Conservation (phyloP, 1,139 yeast species). For the Trichomonascaceae sp. region DNA sequence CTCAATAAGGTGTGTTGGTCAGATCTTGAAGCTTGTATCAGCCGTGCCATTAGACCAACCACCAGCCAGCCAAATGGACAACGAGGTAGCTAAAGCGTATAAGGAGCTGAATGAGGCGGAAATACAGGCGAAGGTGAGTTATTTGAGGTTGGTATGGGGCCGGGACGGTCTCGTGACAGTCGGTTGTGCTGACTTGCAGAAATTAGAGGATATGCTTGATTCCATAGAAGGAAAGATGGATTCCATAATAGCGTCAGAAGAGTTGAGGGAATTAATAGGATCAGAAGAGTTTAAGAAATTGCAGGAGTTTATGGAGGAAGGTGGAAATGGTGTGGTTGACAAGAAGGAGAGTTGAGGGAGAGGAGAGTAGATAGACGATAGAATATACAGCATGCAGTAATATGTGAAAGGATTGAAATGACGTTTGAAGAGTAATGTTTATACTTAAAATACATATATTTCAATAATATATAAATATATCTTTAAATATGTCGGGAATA, state of each 20-base stretch:
- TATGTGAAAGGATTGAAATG: no score
- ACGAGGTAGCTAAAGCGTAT: constrained; percentile 43
- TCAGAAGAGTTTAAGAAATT: constrained; percentile 14
- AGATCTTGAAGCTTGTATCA: background rate
- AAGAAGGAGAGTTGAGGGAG: background rate
- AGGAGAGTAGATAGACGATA: background rate
- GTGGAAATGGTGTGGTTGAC: background rate
- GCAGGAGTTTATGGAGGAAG: constrained; percentile 9
- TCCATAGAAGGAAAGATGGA: constrained; percentile 52
- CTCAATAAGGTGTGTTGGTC: constrained; percentile 4
- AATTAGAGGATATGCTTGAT: constrained; percentile 52
- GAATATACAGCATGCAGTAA: no score
- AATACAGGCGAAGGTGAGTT: constrained; percentile 43
- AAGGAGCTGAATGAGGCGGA: constrained; percentile 53
- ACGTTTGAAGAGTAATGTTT: no score
- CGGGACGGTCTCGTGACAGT: no score
- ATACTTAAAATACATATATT: no score
- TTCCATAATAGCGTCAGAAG: constrained; percentile 33
- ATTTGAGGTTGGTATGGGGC: no score
- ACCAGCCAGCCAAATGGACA: constrained; percentile 5
- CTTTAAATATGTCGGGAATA: background rate
- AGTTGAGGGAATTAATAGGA: constrained; percentile 18
- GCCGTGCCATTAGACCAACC: background rate
- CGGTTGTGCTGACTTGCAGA: constrained; percentile 16
- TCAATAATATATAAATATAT: no score